phyloP scores from a whole-genome alignment of 495 filamentous ascomycete genomes.

The Lasiosphaeriaceae sp. region DNA sequence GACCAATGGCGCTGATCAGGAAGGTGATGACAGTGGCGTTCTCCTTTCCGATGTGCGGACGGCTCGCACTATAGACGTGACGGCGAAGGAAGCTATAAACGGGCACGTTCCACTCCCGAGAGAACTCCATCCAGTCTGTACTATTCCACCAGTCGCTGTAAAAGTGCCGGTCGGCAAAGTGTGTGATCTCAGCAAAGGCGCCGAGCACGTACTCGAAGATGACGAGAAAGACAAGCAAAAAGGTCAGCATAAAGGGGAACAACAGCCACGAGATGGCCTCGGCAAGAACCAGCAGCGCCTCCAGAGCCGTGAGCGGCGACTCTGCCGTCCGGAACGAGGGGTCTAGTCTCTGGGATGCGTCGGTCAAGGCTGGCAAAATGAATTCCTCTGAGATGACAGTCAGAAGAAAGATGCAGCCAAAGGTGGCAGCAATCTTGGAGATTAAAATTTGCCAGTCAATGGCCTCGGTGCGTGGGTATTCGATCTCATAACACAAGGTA shows the following conservation, averaged over 20 bases:
- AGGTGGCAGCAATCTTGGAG: constrained; percentile 83
- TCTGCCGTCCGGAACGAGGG: constrained; percentile 13
- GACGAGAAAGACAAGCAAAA: constrained; percentile 90
- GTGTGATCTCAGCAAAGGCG: constrained; percentile 90
- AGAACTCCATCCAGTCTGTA: constrained; percentile 92
- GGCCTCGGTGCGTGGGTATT: constrained; percentile 77
- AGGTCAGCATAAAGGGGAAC: constrained; percentile 96
- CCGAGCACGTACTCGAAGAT: constrained; percentile 97
- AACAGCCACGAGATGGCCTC: constrained; percentile 93
- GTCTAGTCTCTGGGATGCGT: constrained; percentile 67
- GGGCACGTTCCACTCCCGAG: constrained; percentile 94
- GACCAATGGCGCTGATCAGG: constrained; percentile 79
- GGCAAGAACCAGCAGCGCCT: constrained; percentile 73
- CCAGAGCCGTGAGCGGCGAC: constrained; percentile 49
- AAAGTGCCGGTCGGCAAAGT: constrained; percentile 92
- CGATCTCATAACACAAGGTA: constrained; percentile 94
- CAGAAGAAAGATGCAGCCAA: constrained; percentile 94
- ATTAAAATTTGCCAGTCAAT: constrained; percentile 79
- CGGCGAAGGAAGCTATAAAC: constrained; percentile 97
- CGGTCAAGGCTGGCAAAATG: constrained; percentile 82
- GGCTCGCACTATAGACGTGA: constrained; percentile 84
- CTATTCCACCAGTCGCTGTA: constrained; percentile 97
- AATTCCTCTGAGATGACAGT: constrained; percentile 92
- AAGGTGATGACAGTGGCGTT: constrained; percentile 90
- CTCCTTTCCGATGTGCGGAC: constrained; percentile 67